These are phyloP conservation scores for Talaromyces piceae DNA, from an alignment of 2,329 filamentous ascomycete genomes.

Conservation along the genomic window DNA sequence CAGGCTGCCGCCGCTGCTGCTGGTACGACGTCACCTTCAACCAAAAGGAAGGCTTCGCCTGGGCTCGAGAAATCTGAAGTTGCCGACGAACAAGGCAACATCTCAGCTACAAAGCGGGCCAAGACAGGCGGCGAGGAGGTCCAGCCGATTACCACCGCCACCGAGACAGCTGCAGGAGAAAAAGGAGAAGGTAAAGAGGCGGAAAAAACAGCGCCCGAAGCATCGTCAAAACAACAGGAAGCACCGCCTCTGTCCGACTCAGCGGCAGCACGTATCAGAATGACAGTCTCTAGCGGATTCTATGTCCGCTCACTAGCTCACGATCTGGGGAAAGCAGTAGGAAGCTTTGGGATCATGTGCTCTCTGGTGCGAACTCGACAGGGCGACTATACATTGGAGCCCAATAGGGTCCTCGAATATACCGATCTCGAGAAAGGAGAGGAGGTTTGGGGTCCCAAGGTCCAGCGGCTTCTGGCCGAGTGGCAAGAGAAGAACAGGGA, in stretches of 20 bases:
- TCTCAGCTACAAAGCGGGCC: not conserved
- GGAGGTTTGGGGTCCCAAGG: conserved; percentile 71
- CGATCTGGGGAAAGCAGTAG: conserved; percentile 76
- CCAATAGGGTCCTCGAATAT: conserved; percentile 68
- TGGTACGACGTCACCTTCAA: not conserved
- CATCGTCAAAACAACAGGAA: not conserved
- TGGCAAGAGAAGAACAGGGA: conserved; percentile 38
- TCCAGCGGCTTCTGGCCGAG: conserved; percentile 51
- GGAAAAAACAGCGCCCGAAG: conserved; percentile 8
- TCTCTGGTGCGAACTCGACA: conserved; percentile 74
- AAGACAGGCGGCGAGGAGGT: conserved; percentile 9
- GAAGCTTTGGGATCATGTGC: conserved; percentile 78
- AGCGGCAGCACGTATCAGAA: conserved; percentile 72
- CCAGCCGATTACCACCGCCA: conserved; percentile 8
- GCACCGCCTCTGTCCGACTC: not conserved
- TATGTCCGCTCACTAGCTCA: conserved; percentile 93
- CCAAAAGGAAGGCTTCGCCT: conserved; percentile 31
- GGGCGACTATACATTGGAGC: conserved; percentile 66
- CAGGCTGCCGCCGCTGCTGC: not conserved
- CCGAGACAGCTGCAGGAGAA: not conserved
- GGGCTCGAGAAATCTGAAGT: conserved; percentile 8
- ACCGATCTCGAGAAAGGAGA: conserved; percentile 69
- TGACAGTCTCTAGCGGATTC: conserved; percentile 93
- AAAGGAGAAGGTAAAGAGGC: not conserved
- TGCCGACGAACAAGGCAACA: not conserved